Evolutionary conservation across 495 filamentous ascomycete genomes (phyloP).

Genomic region (Sabuloglossum arenarium): DNA sequence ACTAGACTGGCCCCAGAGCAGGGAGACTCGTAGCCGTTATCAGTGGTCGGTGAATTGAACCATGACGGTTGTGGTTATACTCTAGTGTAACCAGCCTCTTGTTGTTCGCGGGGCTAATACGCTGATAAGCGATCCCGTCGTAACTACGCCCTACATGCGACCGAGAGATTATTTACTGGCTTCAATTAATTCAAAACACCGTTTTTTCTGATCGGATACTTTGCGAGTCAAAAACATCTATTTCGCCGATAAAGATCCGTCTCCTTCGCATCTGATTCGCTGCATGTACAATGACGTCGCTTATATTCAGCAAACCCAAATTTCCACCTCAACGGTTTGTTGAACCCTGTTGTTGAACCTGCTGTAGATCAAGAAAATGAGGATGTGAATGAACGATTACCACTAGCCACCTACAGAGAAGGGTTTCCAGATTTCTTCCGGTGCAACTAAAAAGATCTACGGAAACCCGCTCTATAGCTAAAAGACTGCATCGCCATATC

Average conservation of each 20-base stretch:
- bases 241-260: not conserved
- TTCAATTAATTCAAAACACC: not conserved
- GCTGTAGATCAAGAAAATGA: not conserved
- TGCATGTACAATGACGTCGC: not conserved
- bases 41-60: not conserved
- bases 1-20: not conserved
- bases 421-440: not conserved
- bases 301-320: not conserved
- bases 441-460: not conserved
- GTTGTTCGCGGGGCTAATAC: not conserved
- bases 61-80: not conserved
- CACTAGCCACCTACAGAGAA: not conserved
- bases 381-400: slow-evolving; percentile 12
- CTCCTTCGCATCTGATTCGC: not conserved
- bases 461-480: not conserved
- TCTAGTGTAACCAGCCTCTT: not conserved
- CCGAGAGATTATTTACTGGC: not conserved
- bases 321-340: not conserved
- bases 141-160: not conserved
- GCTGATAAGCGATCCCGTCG: not conserved
- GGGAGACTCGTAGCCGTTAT: not conserved
- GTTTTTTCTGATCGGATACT: not conserved
- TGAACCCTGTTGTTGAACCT: no score
- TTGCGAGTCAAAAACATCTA: not conserved
- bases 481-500: not conserved